Evolutionary conservation across 179 eudicot species (phyloP), one percentile per base, ranked within the genome.

Genomic region (Drosera spatulata): DNA sequence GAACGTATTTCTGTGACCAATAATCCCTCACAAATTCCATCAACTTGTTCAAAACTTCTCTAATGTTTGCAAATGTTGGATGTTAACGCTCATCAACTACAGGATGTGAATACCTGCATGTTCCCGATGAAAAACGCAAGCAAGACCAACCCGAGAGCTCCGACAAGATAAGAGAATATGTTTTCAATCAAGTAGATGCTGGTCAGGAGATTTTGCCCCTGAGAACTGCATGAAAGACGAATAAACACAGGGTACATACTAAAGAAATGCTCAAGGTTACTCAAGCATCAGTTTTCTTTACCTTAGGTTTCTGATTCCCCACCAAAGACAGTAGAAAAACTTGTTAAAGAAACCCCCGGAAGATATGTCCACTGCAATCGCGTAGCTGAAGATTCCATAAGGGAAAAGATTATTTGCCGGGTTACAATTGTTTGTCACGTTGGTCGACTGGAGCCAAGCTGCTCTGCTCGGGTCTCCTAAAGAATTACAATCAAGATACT

Each of bases 231-330:
- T 11, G 63, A 41, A 41, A 12, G 4, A 55, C 33, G 15, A 4
- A 43, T 43, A 7, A 43, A 7, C 45, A 4, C 6, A 43, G 8
- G 45, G 6, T 43, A 43, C 6, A 7, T 4, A 2, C 8, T 43
- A 43, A 43, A 7, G 45, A 43, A 43, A 43, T 4, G 45, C 5
- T 43, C 6, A 7, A 43, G 5, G 45, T 43, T 43, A 22, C 33
- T 22, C 33, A 22, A 22, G 33, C 1, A 22, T 43, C 8, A 43
- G 40, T 13, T 40, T 10, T 41, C 15, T 39, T 56, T 60, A 83
- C 96, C 96, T 88, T 41, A 88, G 63, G 63, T 88, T 85, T 79
- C 73, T 77, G 67, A 85, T 62, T 33, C 96, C 96, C 91, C 91
- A 87, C 91, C 96, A 87, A 15, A 87, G 80, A 59, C 91, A 87